Evolutionary conservation across 495 filamentous ascomycete genomes (phyloP).

Genomic region (Podospora didyma): DNA sequence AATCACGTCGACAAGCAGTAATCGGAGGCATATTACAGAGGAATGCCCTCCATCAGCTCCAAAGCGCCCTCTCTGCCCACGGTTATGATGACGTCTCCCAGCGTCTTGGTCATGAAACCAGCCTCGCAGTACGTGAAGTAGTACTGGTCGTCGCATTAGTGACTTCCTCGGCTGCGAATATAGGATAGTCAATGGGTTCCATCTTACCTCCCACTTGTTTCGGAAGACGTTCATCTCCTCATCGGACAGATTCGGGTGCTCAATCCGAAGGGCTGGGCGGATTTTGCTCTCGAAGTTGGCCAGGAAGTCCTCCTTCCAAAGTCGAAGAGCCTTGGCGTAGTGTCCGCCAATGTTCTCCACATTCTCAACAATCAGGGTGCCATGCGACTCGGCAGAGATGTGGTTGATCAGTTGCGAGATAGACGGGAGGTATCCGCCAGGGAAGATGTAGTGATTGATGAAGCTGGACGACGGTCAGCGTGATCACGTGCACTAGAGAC

Average conservation of each 20-base stretch:
- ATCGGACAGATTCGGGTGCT: slow-evolving; percentile 52
- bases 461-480: slow-evolving; percentile 35
- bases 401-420: slow-evolving; percentile 57
- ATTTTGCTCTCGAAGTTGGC: slow-evolving; percentile 56
- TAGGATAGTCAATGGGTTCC: background rate
- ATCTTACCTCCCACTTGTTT: slow-evolving; percentile 61
- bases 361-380: slow-evolving; percentile 56
- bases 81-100: slow-evolving; percentile 66
- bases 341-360: slow-evolving; percentile 68
- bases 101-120: slow-evolving; percentile 63
- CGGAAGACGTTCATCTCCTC: slow-evolving; percentile 60
- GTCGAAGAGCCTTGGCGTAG: slow-evolving; percentile 62
- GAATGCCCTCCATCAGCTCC: slow-evolving; percentile 64
- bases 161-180: background rate
- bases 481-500: background rate
- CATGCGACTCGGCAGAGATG: slow-evolving; percentile 53
- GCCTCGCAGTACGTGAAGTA: slow-evolving; percentile 73
- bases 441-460: slow-evolving; percentile 72
- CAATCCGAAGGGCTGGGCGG: slow-evolving; percentile 45
- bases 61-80: slow-evolving; percentile 62
- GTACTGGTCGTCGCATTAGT: slow-evolving; percentile 42
- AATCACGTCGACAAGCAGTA: no score
- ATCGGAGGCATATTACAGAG: slow-evolving; percentile 35
- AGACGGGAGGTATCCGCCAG: slow-evolving; percentile 67
- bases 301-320: slow-evolving; percentile 64